Evolutionary conservation across 495 filamentous ascomycete genomes (phyloP).

Genomic region (Aspergillus hancockii): DNA sequence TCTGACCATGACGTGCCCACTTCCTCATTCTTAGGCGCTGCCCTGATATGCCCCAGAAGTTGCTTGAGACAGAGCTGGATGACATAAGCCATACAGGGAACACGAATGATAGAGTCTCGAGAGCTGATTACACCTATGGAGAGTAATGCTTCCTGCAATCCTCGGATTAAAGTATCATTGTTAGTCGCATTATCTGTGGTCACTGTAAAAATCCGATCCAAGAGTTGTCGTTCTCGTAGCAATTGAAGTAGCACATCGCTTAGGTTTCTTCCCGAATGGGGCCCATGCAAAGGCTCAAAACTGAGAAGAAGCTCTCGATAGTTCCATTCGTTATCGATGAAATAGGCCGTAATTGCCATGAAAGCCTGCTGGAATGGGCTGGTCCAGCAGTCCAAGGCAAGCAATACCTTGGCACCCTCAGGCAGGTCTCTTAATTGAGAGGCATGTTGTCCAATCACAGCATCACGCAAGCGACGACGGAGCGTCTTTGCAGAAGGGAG

Average conservation of each 20-base stretch:
- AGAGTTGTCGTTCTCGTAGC: constrained; percentile 14
- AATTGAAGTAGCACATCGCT: constrained; percentile 13
- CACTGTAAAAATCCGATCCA: constrained; percentile 14
- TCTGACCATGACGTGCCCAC: not conserved
- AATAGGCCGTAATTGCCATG: constrained; percentile 25
- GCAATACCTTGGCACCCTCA: constrained; percentile 6
- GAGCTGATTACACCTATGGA: constrained; percentile 5
- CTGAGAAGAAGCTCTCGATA: constrained; percentile 25
- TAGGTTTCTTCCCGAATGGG: constrained; percentile 14
- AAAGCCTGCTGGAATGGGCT: constrained; percentile 16
- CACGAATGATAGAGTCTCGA: not conserved
- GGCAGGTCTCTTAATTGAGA: not conserved
- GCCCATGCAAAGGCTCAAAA: constrained; percentile 19
- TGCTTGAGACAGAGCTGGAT: constrained; percentile 22
- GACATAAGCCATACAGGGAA: constrained; percentile 20
- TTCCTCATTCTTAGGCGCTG: constrained; percentile 13
- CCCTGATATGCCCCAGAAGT: constrained; percentile 17
- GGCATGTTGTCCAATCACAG: not conserved
- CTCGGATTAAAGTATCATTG: constrained; percentile 5
- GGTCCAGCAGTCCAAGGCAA: constrained; percentile 20
- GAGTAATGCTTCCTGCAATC: constrained; percentile 12
- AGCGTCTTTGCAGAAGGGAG: not conserved
- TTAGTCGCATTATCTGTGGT: constrained; percentile 20
- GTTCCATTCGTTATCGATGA: constrained; percentile 21
- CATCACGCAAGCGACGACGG: not conserved